Evolutionary conservation across 2,329 filamentous ascomycete species (phyloP).

Genomic region (Simplicillium aogashimaense): DNA sequence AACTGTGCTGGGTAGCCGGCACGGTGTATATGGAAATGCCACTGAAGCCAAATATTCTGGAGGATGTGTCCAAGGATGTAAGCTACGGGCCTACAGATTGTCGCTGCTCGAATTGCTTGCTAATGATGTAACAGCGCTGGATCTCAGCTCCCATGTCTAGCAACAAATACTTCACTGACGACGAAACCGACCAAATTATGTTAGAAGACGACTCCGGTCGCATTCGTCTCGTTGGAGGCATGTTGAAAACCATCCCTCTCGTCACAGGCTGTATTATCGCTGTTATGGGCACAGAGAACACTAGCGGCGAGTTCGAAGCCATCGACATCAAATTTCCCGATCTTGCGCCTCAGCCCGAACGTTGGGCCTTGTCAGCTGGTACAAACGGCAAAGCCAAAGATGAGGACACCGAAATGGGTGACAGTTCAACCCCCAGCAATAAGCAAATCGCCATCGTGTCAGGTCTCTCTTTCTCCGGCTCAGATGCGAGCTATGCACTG

Average conservation of each 20-base stretch:
- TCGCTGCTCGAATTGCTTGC: background rate
- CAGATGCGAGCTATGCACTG: slow-evolving; percentile 60
- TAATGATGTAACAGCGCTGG: slow-evolving; percentile 56
- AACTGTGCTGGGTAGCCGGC: slow-evolving; percentile 89
- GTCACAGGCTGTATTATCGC: slow-evolving; percentile 92
- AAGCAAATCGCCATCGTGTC: slow-evolving; percentile 73
- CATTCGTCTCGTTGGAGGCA: slow-evolving; percentile 63
- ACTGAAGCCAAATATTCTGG: slow-evolving; percentile 88
- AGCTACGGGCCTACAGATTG: slow-evolving; percentile 14
- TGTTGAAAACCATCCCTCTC: slow-evolving; percentile 58
- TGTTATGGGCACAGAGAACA: slow-evolving; percentile 90
- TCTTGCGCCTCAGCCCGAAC: slow-evolving; percentile 67
- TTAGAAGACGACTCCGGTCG: slow-evolving; percentile 94
- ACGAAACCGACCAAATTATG: slow-evolving; percentile 61
- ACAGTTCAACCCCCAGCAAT: slow-evolving; percentile 23
- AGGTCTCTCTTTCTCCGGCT: slow-evolving; percentile 73
- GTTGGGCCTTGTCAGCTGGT: slow-evolving; percentile 61
- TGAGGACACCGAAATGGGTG: slow-evolving; percentile 49
- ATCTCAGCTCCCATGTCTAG: slow-evolving; percentile 71
- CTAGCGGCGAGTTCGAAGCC: slow-evolving; percentile 84
- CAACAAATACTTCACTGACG: slow-evolving; percentile 63
- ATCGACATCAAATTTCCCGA: slow-evolving; percentile 85
- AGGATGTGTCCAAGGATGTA: slow-evolving; percentile 90
- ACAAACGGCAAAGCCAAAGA: slow-evolving; percentile 23
- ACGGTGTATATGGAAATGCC: slow-evolving; percentile 98